A percentile compares a stretch with the other conserved stretches of the same genome.
phyloP scores from a whole-genome alignment of 805 yeast species.

The Myxozyma lipomycoides region DNA sequence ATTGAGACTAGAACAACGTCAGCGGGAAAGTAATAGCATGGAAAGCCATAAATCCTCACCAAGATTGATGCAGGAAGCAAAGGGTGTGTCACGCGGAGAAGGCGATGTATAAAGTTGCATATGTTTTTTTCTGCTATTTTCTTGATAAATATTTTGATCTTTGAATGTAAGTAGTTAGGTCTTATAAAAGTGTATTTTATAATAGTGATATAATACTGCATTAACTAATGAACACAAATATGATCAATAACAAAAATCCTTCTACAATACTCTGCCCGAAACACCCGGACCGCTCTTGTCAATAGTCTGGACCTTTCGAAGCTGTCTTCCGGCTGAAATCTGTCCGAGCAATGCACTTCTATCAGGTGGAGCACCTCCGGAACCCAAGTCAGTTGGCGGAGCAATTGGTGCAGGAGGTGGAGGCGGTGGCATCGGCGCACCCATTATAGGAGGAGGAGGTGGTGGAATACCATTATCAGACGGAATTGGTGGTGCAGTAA shows the following conservation, averaged over 20 bases:
- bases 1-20: too few species aligned
- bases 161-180: too few species aligned
- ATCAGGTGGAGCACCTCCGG: conserved; percentile 39
- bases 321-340: conserved; percentile 50
- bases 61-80: not conserved
- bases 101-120: too few species aligned
- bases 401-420: conserved; percentile 40
- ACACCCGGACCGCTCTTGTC: conserved; percentile 29
- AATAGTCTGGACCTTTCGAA: conserved; percentile 45
- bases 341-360: conserved; percentile 54
- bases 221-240: not conserved
- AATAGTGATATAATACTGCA: too few species aligned
- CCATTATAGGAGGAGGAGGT: conserved; percentile 40
- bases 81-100: too few species aligned
- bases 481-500: conserved; percentile 37
- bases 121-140: too few species aligned
- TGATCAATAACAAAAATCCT: not conserved
- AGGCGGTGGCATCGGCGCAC: conserved; percentile 35
- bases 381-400: conserved; percentile 37
- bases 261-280: conserved; percentile 30
- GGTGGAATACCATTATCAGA: conserved; percentile 43
- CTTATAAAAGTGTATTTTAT: too few species aligned
- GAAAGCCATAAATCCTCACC: too few species aligned
- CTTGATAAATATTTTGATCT: too few species aligned
- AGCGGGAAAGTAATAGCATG: too few species aligned